Evolutionary conservation across 2,329 filamentous ascomycete genomes (phyloP), one percentile per base, ranked within the genome.

Genomic region (Dothistroma pini): DNA sequence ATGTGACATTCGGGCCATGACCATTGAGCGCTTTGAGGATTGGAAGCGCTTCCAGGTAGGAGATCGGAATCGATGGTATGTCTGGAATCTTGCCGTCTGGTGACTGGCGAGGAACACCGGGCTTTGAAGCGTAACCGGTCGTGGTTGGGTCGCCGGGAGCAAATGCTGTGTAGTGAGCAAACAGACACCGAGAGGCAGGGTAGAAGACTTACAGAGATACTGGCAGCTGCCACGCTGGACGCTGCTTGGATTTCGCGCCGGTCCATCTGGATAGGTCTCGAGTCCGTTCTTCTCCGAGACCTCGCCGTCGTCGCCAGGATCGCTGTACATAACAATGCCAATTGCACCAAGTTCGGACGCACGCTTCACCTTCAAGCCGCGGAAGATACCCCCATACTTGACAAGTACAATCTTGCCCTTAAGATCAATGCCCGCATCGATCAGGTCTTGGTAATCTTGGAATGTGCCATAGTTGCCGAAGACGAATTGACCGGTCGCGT

Each of bases 391-490:
- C 16, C 93, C 93, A 73, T 97, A 97, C 71, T 89, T 92, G 49
- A 85, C 88, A 63, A 97, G 79, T 1, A 90, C 92, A 67, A 97
- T 93, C 76, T 96, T 96, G 53, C 92, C 93, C 67, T 87, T 75
- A 47, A 97, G 78, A 60, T 84, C 86, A 60, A 97, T 77, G 66
- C 91, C 91, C 41, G 90, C 88, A 44, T 85, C 82, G 49, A 89
- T 71, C 14, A 97, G 81, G 65, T 96, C 91, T 68, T 95, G 89
- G 66, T 88, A 97, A 73, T 97, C 93, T 65, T 83, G 78, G 72
- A 88, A 96, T 0, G 90, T 95, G 56, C 93, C 93, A 71, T 95
- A 96, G 76, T 97, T 97, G 73, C 90, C 91, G 71, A 89, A 97
- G 34, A 96, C 90, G 66, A 90, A 95, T 14, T 86, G 84, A 2